These are phyloP conservation scores for Yamadazyma atlantica DNA, from an alignment of 1,139 yeast species.

Conservation along the genomic window DNA sequence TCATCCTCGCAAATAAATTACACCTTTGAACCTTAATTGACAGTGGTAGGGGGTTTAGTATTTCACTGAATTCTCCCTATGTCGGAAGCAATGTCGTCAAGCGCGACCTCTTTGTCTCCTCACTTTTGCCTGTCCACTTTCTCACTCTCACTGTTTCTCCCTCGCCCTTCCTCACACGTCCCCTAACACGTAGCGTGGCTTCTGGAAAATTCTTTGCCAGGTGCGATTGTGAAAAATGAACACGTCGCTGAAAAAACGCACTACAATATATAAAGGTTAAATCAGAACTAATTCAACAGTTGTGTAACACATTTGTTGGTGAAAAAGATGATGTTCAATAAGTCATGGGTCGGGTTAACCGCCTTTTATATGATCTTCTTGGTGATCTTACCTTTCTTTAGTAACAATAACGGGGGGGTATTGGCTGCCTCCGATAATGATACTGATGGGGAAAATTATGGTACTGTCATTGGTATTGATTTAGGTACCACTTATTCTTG, in stretches of 20 bases:
- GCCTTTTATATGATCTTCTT: conserved; percentile 58
- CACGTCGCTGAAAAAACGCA: background rate
- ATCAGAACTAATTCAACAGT: too few species aligned
- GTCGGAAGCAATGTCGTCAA: too few species aligned
- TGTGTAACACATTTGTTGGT: too few species aligned
- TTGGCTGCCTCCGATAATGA: conserved; percentile 39
- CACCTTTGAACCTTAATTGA: background rate
- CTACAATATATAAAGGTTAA: background rate
- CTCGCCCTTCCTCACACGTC: too few species aligned
- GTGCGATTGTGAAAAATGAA: too few species aligned
- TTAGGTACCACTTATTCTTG: conserved; percentile 88
- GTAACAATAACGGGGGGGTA: conserved; percentile 34
- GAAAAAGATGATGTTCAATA: conserved; percentile 27
- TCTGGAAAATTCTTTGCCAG: conserved; percentile 1
- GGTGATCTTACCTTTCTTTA: conserved; percentile 57
- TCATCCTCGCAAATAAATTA: background rate
- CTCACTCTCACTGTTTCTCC: too few species aligned
- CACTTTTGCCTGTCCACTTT: too few species aligned
- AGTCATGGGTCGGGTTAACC: conserved; percentile 46
- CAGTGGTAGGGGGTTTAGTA: background rate
- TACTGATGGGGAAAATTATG: conserved; percentile 51
- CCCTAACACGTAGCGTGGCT: too few species aligned
- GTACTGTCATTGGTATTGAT: conserved; percentile 84
- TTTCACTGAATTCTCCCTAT: too few species aligned
- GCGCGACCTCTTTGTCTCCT: too few species aligned